These are phyloP conservation scores for Trametes meyenii DNA, from an alignment of 768 basidiomycete genomes.

Conservation along the genomic window DNA sequence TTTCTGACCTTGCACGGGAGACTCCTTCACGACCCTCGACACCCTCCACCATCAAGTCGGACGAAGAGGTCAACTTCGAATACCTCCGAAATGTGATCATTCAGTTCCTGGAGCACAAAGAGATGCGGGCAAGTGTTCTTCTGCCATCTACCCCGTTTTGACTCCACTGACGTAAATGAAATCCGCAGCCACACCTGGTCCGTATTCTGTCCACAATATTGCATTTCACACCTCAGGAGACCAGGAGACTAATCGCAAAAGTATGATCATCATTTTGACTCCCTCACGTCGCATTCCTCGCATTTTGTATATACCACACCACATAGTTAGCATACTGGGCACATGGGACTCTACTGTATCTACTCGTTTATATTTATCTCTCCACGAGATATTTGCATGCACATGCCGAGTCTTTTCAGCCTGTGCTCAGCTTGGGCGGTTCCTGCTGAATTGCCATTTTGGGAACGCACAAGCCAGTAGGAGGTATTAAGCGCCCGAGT, in stretches of 20 bases:
- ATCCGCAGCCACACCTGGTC: conserved; percentile 78
- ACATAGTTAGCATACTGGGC: conserved; percentile 4
- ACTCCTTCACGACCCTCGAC: conserved; percentile 34
- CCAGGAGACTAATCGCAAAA: conserved; percentile 85
- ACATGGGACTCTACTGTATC: conserved; percentile 3
- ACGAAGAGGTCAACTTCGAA: conserved; percentile 94
- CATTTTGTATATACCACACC: not conserved
- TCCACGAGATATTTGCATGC: too few species aligned
- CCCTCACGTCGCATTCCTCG: not conserved
- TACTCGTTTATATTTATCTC: conserved; percentile 3
- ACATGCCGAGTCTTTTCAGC: too few species aligned
- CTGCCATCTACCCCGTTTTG: not conserved
- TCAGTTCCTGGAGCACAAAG: conserved; percentile 97
- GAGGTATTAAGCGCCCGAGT: conserved; percentile 2
- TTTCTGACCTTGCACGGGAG: conserved; percentile 42
- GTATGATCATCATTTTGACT: conserved; percentile 43
- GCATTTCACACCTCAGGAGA: conserved; percentile 94
- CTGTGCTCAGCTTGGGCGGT: not conserved
- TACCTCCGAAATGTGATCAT: conserved; percentile 95
- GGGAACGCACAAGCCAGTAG: not conserved
- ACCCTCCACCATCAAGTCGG: conserved; percentile 47
- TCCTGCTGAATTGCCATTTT: not conserved
- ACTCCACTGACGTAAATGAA: conserved; percentile 8
- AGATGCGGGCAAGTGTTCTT: conserved; percentile 81
- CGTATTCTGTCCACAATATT: conserved; percentile 90